Conservation (phyloP, 2,329 filamentous ascomycete genomes). For the Aspergillus jensenii region DNA sequence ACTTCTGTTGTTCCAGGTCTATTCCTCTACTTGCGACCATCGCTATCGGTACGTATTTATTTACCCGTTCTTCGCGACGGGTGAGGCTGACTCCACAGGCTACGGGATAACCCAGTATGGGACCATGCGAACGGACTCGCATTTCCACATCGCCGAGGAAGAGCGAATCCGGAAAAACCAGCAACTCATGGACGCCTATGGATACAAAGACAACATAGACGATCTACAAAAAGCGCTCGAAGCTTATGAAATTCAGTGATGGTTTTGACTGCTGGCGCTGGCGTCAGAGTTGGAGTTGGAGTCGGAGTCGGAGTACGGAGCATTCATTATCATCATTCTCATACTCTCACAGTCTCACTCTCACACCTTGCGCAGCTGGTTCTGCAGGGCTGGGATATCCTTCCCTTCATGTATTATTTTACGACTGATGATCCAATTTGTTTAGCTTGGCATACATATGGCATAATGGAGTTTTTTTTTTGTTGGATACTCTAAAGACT, state of each 20-base stretch:
- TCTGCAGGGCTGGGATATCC: not conserved
- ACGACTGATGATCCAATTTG: not conserved
- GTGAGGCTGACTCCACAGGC: conserved; percentile 7
- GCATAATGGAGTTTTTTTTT: not conserved
- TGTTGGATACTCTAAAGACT: not conserved
- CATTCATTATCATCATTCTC: not conserved
- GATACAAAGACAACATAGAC: conserved; percentile 43
- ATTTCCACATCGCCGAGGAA: conserved; percentile 19
- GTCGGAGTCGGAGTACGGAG: not conserved
- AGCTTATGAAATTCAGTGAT: conserved; percentile 43
- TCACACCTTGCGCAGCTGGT: not conserved
- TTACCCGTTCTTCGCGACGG: not conserved
- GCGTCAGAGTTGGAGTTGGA: not conserved
- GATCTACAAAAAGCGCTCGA: conserved; percentile 48
- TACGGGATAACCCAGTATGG: conserved; percentile 18
- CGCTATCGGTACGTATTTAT: conserved; percentile 16
- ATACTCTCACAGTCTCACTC: not conserved
- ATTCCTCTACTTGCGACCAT: conserved; percentile 18
- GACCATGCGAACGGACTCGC: not conserved
- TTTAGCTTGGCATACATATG: not conserved
- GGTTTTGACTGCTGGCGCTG: not conserved
- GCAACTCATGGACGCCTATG: conserved; percentile 48
- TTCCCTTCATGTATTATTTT: not conserved
- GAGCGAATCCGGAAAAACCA: conserved; percentile 37
- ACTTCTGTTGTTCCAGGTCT: conserved; percentile 5